A percentile compares a stretch with the other conserved stretches of the same genome.
phyloP scores from a whole-genome alignment of 75 land plant genomes.

The Picea sitchensis region DNA sequence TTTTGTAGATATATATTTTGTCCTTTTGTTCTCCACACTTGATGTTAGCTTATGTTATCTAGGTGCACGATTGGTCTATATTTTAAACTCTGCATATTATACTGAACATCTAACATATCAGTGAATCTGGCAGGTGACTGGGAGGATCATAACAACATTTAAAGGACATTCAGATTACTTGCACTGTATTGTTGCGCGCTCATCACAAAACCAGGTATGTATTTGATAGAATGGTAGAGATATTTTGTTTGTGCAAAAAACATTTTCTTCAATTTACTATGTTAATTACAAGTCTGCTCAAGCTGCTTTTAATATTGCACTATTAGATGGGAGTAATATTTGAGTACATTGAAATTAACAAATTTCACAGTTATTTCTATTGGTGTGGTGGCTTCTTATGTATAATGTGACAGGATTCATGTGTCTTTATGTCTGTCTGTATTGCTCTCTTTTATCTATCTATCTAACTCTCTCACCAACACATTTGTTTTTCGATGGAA shows the following conservation, averaged over 20 bases:
- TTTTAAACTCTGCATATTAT: too few species aligned
- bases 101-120: too few species aligned
- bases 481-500: too few species aligned
- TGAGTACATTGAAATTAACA: not conserved
- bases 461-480: too few species aligned
- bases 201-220: constrained; percentile 71
- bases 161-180: constrained; percentile 82
- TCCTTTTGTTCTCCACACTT: not conserved
- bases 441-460: too few species aligned
- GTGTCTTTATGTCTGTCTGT: too few species aligned
- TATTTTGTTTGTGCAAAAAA: not conserved
- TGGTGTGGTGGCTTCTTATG: too few species aligned
- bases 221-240: not conserved
- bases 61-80: too few species aligned
- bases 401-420: too few species aligned
- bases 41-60: not conserved
- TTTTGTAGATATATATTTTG: not conserved
- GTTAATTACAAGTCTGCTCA: not conserved
- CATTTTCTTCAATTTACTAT: not conserved
- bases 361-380: not conserved
- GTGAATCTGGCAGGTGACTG: constrained; percentile 45
- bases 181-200: constrained; percentile 65
- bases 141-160: constrained; percentile 50
- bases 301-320: not conserved
- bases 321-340: too few species aligned